A percentile compares a stretch with the other conserved stretches of the same genome.
phyloP scores from a whole-genome alignment of 2,329 filamentous ascomycete species.

The Aspergillus sp. region DNA sequence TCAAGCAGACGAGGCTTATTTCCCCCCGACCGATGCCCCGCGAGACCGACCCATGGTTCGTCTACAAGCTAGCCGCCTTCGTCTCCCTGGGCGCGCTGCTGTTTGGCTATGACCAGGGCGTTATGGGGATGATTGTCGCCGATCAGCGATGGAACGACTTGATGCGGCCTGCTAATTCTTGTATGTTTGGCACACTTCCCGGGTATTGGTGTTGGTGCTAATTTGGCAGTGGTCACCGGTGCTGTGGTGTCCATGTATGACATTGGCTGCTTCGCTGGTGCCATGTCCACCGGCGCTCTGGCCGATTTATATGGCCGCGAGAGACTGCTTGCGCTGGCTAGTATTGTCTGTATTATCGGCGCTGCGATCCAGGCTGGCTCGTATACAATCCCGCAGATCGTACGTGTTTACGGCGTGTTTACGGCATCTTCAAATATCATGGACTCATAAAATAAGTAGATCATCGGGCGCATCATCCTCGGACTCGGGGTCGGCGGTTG shows the following conservation, averaged over 20 bases:
- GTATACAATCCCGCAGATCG: constrained; percentile 21
- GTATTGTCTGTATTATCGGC: constrained; percentile 18
- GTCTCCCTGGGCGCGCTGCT: constrained; percentile 20
- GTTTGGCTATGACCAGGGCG: constrained; percentile 23
- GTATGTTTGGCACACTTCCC: constrained; percentile 14
- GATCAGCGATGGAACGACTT: constrained; percentile 20
- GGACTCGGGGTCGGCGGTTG: constrained; percentile 14
- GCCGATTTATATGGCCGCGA: constrained; percentile 23
- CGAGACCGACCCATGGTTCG: neutral
- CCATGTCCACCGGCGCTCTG: constrained; percentile 20
- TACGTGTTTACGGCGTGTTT: constrained; percentile 4
- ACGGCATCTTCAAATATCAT: neutral
- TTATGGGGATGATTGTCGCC: constrained; percentile 21
- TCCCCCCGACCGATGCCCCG: neutral
- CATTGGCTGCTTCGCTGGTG: constrained; percentile 20
- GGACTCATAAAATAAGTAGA: constrained; percentile 6
- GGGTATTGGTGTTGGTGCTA: neutral
- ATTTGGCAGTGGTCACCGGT: neutral
- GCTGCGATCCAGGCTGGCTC: constrained; percentile 19
- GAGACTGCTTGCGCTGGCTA: constrained; percentile 19
- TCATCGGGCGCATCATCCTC: constrained; percentile 18
- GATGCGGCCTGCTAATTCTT: constrained; percentile 19
- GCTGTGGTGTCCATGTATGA: constrained; percentile 13
- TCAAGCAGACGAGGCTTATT: neutral
- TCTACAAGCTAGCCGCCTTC: constrained; percentile 16